These are phyloP conservation scores for Blastobotrys apis DNA, from an alignment of 1,139 yeast genomes.

Conservation along the genomic window DNA sequence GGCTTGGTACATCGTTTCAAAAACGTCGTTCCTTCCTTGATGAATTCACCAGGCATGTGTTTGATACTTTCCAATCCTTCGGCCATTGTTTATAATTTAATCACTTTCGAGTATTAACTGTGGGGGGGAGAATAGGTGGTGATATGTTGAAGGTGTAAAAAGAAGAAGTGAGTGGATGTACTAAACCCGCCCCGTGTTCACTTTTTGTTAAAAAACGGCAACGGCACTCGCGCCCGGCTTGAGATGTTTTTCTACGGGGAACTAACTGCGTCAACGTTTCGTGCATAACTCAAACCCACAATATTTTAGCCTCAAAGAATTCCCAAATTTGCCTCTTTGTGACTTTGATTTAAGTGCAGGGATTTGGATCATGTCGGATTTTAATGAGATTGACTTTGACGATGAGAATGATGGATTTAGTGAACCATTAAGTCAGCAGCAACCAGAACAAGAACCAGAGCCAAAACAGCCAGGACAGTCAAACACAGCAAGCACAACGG, in stretches of 20 bases:
- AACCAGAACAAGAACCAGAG: neutral
- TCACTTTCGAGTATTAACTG: neutral
- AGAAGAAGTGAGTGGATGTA: conserved; percentile 7
- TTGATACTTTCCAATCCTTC: conserved; percentile 65
- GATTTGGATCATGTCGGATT: neutral
- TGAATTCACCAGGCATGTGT: conserved; percentile 86
- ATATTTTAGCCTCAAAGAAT: no score
- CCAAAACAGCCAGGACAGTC: neutral
- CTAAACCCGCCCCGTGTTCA: conserved; percentile 2
- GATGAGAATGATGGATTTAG: conserved; percentile 26
- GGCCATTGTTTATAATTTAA: conserved; percentile 22
- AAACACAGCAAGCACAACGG: neutral
- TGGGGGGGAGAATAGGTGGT: neutral
- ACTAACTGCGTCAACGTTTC: no score
- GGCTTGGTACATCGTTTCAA: conserved; percentile 93
- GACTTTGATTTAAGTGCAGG: neutral
- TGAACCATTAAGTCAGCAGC: neutral
- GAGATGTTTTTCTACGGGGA: no score
- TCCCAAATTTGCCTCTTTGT: no score
- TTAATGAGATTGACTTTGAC: conserved; percentile 29
- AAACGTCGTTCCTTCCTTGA: conserved; percentile 87
- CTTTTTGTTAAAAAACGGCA: neutral
- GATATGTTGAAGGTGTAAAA: neutral
- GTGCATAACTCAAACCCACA: no score
- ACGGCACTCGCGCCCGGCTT: neutral